These are phyloP conservation scores for Eucalyptus erythrocorys DNA, from an alignment of 345 rosid species.

Conservation along the genomic window DNA sequence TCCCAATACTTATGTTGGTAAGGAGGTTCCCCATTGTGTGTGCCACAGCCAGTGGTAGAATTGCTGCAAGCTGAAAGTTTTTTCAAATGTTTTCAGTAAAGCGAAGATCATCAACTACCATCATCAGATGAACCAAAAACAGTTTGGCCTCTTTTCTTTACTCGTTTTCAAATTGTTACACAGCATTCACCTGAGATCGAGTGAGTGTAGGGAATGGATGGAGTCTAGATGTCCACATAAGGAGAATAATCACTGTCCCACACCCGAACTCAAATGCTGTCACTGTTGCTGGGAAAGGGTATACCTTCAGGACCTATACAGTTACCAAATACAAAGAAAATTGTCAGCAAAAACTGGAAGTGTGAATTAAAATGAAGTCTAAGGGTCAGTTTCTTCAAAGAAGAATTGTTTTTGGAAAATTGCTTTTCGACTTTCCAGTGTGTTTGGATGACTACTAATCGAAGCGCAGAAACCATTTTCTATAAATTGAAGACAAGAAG, in stretches of 20 bases:
- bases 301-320: conserved; percentile 52
- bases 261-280: conserved; percentile 74
- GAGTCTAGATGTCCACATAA: conserved; percentile 68
- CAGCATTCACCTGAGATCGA: conserved; percentile 25
- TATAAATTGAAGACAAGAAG: too few species aligned
- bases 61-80: conserved; percentile 43
- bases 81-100: background rate
- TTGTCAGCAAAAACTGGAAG: background rate
- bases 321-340: background rate
- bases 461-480: too few species aligned
- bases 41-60: conserved; percentile 60
- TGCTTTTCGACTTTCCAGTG: background rate
- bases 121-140: background rate
- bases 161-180: background rate
- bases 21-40: conserved; percentile 78
- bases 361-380: background rate
- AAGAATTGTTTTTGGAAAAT: background rate
- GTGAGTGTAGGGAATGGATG: conserved; percentile 46
- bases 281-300: conserved; percentile 76
- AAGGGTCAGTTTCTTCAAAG: background rate
- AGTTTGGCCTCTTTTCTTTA: background rate
- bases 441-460: background rate
- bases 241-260: conserved; percentile 44
- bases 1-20: conserved; percentile 68
- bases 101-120: background rate